A percentile compares a stretch with the other conserved stretches of the same genome.
phyloP scores from a whole-genome alignment of 2,329 filamentous ascomycete genomes.

The Penicillium sp. region DNA sequence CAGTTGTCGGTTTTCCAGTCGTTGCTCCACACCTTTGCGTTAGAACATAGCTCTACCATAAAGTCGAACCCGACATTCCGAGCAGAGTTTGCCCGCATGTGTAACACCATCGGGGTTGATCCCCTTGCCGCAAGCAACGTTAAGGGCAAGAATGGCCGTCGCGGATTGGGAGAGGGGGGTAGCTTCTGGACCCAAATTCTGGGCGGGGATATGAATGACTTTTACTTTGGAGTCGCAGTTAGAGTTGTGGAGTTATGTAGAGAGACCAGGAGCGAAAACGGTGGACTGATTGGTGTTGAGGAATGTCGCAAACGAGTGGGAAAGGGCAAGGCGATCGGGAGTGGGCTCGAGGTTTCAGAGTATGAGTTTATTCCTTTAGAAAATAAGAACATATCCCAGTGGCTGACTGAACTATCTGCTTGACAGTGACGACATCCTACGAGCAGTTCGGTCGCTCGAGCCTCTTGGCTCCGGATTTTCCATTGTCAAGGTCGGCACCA shows the following conservation, averaged over 20 bases:
- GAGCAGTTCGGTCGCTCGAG: conserved; percentile 80
- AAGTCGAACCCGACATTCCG: conserved; percentile 93
- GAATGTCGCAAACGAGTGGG: conserved; percentile 77
- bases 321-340: conserved; percentile 69
- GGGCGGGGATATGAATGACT: conserved; percentile 90
- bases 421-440: conserved; percentile 76
- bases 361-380: conserved; percentile 39
- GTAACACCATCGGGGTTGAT: conserved; percentile 92
- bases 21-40: conserved; percentile 88
- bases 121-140: conserved; percentile 71
- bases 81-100: conserved; percentile 98
- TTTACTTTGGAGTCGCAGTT: conserved; percentile 98
- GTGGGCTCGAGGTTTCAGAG: conserved; percentile 75
- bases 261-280: conserved; percentile 83
- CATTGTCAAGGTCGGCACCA: conserved; percentile 77
- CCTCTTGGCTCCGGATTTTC: conserved; percentile 87
- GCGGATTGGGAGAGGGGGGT: conserved; percentile 48
- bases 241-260: conserved; percentile 90
- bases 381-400: not conserved
- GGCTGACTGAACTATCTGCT: not conserved
- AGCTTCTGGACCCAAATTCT: conserved; percentile 92
- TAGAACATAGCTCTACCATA: conserved; percentile 93
- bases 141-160: conserved; percentile 49
- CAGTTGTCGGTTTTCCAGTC: conserved; percentile 96
- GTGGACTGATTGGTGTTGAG: conserved; percentile 79